These are phyloP conservation scores for Phytophthora colocasiae DNA, from an alignment of 352 stramenopile species.

Conservation along the genomic window DNA sequence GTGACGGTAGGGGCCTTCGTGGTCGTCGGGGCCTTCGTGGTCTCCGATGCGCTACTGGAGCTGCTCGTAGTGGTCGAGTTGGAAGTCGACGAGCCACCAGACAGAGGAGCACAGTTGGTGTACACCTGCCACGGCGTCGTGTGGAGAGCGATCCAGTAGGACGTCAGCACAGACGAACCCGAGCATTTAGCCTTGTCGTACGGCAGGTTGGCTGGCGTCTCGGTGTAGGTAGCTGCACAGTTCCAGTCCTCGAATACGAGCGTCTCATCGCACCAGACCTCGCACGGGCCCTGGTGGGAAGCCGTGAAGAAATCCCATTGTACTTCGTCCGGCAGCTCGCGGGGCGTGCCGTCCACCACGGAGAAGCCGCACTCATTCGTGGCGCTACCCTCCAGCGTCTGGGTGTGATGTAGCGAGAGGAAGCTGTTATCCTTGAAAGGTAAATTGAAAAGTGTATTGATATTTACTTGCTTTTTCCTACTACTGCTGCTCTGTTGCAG, in stretches of 20 bases:
- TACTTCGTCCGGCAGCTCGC: conserved; percentile 33
- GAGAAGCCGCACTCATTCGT: conserved; percentile 46
- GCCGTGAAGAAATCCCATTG: conserved; percentile 52
- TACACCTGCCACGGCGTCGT: conserved; percentile 56
- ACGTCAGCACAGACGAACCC: conserved; percentile 40
- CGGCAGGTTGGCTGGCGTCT: conserved; percentile 42
- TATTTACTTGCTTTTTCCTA: too few relatives aligned
- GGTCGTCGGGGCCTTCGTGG: background rate
- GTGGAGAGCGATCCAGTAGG: conserved; percentile 59
- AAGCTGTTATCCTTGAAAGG: too few relatives aligned
- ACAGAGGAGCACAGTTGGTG: conserved; percentile 50
- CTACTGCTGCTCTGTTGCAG: too few relatives aligned
- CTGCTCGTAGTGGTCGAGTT: conserved; percentile 22
- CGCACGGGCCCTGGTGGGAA: conserved; percentile 51
- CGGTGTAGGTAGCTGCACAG: conserved; percentile 41
- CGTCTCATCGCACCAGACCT: conserved; percentile 54
- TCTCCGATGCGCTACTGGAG: conserved; percentile 5
- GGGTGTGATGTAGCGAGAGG: too few relatives aligned
- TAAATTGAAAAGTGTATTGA: too few relatives aligned
- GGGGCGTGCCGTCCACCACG: conserved; percentile 27
- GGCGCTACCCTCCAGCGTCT: conserved; percentile 31
- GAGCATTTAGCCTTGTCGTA: conserved; percentile 51
- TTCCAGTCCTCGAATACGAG: conserved; percentile 52
- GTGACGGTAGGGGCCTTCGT: conserved; percentile 13
- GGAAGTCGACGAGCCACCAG: conserved; percentile 17